phyloP scores from a whole-genome alignment of 768 basidiomycete species.

The Xanthoconium stramineum region DNA sequence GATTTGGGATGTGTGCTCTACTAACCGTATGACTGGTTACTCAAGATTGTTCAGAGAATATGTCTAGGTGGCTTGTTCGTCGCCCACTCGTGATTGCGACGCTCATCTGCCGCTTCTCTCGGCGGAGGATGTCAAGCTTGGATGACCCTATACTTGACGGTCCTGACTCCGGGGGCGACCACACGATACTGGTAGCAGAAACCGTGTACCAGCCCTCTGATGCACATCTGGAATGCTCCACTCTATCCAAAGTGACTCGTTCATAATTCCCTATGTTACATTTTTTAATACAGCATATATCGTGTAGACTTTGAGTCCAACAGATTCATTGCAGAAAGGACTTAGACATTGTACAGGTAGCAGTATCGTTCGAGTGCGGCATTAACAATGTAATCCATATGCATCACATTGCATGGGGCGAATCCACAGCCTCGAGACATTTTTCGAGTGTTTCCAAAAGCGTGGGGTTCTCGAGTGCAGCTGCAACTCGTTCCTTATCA shows the following conservation, averaged over 20 bases:
- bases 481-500: conserved; percentile 97
- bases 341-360: background rate
- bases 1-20: conserved; percentile 15
- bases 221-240: background rate
- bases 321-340: background rate
- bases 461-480: conserved; percentile 89
- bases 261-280: background rate
- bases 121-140: background rate
- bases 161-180: conserved; percentile 5
- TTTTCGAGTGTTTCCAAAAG: conserved; percentile 87
- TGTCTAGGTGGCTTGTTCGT: conserved; percentile 13
- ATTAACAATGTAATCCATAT: background rate
- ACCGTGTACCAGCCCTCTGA: background rate
- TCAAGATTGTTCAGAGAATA: conserved; percentile 15
- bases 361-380: background rate
- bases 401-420: background rate
- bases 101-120: conserved; percentile 13
- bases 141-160: too few relatives aligned
- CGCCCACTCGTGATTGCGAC: conserved; percentile 22
- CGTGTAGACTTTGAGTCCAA: too few relatives aligned
- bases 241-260: background rate
- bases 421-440: conserved; percentile 47
- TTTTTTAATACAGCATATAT: too few relatives aligned
- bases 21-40: conserved; percentile 4
- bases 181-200: background rate